Evolutionary conservation across 768 basidiomycete genomes (phyloP), one percentile per base, ranked within the genome.

Genomic region (Leccinellum albellum): DNA sequence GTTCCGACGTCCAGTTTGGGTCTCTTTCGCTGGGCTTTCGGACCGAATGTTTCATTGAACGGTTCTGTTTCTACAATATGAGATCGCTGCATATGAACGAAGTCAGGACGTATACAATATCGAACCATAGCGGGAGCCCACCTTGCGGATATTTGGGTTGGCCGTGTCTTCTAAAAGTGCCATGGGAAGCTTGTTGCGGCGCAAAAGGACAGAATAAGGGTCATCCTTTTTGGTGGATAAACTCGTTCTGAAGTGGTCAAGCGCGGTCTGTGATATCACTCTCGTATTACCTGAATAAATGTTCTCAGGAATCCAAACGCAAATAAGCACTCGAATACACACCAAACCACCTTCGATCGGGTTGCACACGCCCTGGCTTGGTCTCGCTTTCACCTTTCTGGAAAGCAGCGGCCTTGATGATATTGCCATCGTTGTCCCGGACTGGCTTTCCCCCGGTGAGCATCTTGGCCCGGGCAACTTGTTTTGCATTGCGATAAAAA

Each of bases 261-360:
- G 77, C 14, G 96, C 95, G 24, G 86, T 89, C 70, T 99, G 96
- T 21, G 93, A 94, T 68, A 99, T 98, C 33, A 98, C 96, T 69
- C 97, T 79, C n/a, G 97, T 98, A 74, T 98, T 98, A 44, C 96
- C 94, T 95, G 62, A 28, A 47, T 42, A 20, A 37, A 26, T 54
- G 46, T 56, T 33, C 17, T 64, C 50, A 64, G 50, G 46, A 32
- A 57, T 32, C 42, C 28, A 54, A 51, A 29, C 53, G 57, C 28
- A 33, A 21, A 23, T 15, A 2, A 4, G 9, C 17, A 44, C 51
- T 54, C 23, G 20, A 28, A 54, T 56, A 78, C 89, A 62, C 67
- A 96, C 94, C 97, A 66, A 99, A 99, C 96, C 96, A 99, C 65
- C 95, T 76, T 57, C 94, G 79, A 79, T 99, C 96, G 56, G 96